A percentile compares a stretch with the other conserved stretches of the same genome.
phyloP scores from a whole-genome alignment of 495 filamentous ascomycete genomes.

The Halenospora varia region DNA sequence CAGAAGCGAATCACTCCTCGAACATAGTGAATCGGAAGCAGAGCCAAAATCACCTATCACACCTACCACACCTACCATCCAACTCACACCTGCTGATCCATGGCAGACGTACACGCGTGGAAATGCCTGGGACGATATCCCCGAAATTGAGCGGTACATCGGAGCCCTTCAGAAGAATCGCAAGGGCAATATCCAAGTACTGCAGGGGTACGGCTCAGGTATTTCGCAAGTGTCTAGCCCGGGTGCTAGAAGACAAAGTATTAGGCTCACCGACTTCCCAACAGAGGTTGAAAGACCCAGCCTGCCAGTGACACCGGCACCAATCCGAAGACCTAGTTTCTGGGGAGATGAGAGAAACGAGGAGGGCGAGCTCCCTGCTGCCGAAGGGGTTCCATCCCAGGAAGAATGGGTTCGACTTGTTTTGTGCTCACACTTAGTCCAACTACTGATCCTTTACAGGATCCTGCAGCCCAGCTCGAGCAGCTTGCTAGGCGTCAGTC shows the following conservation, averaged over 20 bases:
- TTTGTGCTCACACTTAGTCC: constrained; percentile 39
- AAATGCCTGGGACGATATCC: constrained; percentile 88
- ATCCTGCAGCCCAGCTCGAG: constrained; percentile 66
- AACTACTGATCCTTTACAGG: constrained; percentile 43
- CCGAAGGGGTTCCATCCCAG: constrained; percentile 79
- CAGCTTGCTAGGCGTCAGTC: constrained; percentile 61
- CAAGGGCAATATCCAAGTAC: constrained; percentile 54
- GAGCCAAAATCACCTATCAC: constrained; percentile 32
- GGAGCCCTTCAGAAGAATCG: constrained; percentile 62
- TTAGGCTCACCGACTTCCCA: constrained; percentile 81
- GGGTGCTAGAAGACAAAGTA: constrained; percentile 43
- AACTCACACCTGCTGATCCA: constrained; percentile 42
- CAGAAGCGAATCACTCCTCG: constrained; percentile 10
- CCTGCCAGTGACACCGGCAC: constrained; percentile 86
- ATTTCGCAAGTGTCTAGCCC: constrained; percentile 26
- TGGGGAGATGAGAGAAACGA: constrained; percentile 50
- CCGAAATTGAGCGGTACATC: constrained; percentile 77
- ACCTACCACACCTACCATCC: constrained; percentile 41
- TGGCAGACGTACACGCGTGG: constrained; percentile 62
- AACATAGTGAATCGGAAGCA: constrained; percentile 8
- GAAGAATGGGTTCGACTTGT: constrained; percentile 76
- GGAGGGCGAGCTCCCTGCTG: constrained; percentile 58
- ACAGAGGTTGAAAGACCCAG: constrained; percentile 78
- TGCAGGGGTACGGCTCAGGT: constrained; percentile 31
- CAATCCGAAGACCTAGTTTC: constrained; percentile 54